Evolutionary conservation across 192 early-diverging fungal species (phyloP), one percentile per base, ranked within the genome.

Genomic region (Geranomyces variabilis): DNA sequence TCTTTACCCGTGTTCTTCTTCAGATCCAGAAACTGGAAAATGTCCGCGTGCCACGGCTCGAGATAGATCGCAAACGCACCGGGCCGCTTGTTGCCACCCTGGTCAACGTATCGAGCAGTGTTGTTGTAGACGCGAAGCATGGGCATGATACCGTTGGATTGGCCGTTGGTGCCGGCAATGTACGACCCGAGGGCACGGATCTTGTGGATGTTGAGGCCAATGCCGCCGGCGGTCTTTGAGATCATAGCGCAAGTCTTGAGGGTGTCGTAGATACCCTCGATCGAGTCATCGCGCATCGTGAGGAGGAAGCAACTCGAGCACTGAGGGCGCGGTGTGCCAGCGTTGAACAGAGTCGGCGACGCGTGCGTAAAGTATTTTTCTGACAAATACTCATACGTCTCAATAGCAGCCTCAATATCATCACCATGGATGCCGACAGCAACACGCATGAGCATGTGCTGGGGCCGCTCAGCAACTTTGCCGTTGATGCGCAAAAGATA

Each of bases 1-100:
- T 99, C 97, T 81, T 99, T 99, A 60, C 97, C 97, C 62, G 93
- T 92, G 84, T 99, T 99, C 89, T 96, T 96, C 75, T 90, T 89
- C 74, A 99, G 79, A 71, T 99, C 97, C 65, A 99, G 80, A 79
- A 99, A 99, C 65, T 81, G 91, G 75, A 99, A 99, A 21, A 99
- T 86, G 77, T 99, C 97, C 12, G 97, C 87, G 77, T 99, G 97
- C 97, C 97, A 99, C 19, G 96, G 94, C 81, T 99, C 97, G 36
- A 99, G 84, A 83, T 99, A 99, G 75, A 99, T 90, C 64, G 97
- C 97, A 87, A 99, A 97, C 5, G 95, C 94, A 17, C 97, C 96
- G 0, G 95, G 95, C 30, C 96, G 91, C 87, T 97, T 99, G 87
- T 97, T 97, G 36, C 96, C 97, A 62, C 97, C 97, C 82, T 99